Base-by-base conservation (phyloP, 768 basidiomycete species). In the Lyophyllum shimeji region DNA sequence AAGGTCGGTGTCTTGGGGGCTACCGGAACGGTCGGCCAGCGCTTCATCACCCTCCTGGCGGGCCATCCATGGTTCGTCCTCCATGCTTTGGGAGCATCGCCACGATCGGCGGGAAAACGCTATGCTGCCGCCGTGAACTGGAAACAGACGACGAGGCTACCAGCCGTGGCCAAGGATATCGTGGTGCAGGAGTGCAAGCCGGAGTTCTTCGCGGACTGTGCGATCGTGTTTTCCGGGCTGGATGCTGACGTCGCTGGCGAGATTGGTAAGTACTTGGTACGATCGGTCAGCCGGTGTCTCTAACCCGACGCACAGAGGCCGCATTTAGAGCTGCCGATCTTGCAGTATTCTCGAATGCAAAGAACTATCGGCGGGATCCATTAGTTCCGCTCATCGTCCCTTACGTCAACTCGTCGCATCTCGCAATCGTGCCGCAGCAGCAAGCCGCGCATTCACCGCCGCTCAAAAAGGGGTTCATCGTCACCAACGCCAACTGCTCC, bases 401-500 rank as follows among this genome's bases (percentile, higher is more conserved):
- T 12, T 87, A 97, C 63, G 95, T 96, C 63, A 99, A 99, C 75
- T 79, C 92, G 1, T 77, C 76, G 3, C 97, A 99, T 69, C 74
- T 98, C 25, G 75, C 83, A 61, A 90, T 98, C 62, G 78, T 99
- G 65, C 78, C 82, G 0, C 89, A 94, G 65, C 97, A 99, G 71
- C 91, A 78, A 50, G 63, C 83, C 1, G 74, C 82, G 15, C 87
- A 90, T 61, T 72, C 77, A 1, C 89, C 85, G 18, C 84, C 83
- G 0, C 81, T 89, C 31, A 82, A 81, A 65, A 85, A 83, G 61
- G 97, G 97, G 2, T 98, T 93, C 78, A 95, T 99, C 70, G 88
- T 99, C 59, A 95, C 95, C 55, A 99, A 99, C 70, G 97, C 97
- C 62, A 99, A 98, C 75, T 98, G 97, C 75, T 89, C 93, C 21